Percentiles rank a stretch among this genome's conserved stretches.
phyloP scores from a whole-genome alignment of 805 yeast species.

The Candida caryicola region DNA sequence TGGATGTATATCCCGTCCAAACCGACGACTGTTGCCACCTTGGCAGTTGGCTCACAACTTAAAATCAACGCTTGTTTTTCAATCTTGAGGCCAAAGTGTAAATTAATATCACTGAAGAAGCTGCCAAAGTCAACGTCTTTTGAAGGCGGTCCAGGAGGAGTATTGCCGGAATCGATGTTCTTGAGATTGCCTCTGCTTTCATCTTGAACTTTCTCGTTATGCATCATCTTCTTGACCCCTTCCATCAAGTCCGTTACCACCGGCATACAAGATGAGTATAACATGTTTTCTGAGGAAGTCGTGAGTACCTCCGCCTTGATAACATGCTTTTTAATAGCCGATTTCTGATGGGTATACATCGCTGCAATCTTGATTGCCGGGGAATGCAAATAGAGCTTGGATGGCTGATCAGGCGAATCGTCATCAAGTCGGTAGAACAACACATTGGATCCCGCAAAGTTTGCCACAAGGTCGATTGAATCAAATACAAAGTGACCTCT shows the following conservation, averaged over 20 bases:
- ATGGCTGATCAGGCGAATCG: constrained; percentile 34
- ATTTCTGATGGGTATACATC: constrained; percentile 46
- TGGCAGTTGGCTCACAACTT: constrained; percentile 93
- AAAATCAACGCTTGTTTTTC: constrained; percentile 73
- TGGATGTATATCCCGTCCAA: constrained; percentile 64
- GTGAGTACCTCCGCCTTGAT: constrained; percentile 55
- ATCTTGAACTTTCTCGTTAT: constrained; percentile 13
- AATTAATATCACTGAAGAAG: constrained; percentile 53
- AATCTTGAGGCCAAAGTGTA: constrained; percentile 60
- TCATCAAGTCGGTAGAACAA: constrained; percentile 45
- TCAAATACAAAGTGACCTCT: constrained; percentile 18
- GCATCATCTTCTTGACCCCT: constrained; percentile 48
- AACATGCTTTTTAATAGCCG: constrained; percentile 39
- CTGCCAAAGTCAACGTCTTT: constrained; percentile 30
- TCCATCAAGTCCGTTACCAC: constrained; percentile 58
- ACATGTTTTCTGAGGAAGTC: constrained; percentile 66
- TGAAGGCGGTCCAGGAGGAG: background rate
- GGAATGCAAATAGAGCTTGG: constrained; percentile 60
- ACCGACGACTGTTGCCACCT: constrained; percentile 82
- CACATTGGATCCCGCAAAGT: constrained; percentile 70
- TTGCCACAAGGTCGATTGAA: constrained; percentile 50
- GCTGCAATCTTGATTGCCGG: constrained; percentile 67
- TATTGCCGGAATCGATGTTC: background rate
- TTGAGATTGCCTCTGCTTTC: constrained; percentile 5
- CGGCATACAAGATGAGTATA: constrained; percentile 77